These are phyloP conservation scores for Neurospora tetraspora DNA, from an alignment of 495 filamentous ascomycete genomes.

Conservation along the genomic window DNA sequence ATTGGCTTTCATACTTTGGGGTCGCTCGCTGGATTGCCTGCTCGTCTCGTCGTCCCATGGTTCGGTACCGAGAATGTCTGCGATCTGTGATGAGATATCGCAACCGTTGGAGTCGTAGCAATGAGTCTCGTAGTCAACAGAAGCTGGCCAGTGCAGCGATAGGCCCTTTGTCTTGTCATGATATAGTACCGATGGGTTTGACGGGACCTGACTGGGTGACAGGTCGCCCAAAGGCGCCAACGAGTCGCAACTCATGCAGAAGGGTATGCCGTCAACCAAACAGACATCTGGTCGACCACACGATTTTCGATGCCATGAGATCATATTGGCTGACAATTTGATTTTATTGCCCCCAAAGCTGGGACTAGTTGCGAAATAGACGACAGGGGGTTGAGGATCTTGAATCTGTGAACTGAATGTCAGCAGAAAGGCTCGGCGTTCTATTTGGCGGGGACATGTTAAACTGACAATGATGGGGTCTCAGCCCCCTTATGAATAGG, in stretches of 20 bases:
- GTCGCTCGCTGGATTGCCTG: neutral
- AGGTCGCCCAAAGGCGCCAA: constrained; percentile 8
- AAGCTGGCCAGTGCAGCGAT: neutral
- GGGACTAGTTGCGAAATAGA: neutral
- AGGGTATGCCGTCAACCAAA: constrained; percentile 3
- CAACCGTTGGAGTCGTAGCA: neutral
- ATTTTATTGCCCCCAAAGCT: neutral
- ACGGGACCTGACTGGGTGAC: constrained; percentile 4
- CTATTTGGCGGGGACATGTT: neutral
- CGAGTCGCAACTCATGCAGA: constrained; percentile 16
- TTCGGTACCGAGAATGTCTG: neutral
- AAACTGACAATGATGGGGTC: neutral
- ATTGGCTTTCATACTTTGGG: neutral
- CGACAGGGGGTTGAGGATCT: neutral
- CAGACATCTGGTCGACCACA: constrained; percentile 10
- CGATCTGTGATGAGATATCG: neutral
- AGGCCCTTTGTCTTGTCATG: neutral
- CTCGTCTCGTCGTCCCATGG: neutral
- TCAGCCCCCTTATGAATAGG: neutral
- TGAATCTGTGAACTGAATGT: neutral
- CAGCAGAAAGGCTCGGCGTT: neutral
- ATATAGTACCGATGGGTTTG: constrained; percentile 4
- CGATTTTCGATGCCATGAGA: constrained; percentile 9
- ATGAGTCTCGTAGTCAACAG: neutral
- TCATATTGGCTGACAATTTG: neutral